Evolutionary conservation across 2,329 filamentous ascomycete genomes (phyloP).

Genomic region (Sclerotinia subarctica): DNA sequence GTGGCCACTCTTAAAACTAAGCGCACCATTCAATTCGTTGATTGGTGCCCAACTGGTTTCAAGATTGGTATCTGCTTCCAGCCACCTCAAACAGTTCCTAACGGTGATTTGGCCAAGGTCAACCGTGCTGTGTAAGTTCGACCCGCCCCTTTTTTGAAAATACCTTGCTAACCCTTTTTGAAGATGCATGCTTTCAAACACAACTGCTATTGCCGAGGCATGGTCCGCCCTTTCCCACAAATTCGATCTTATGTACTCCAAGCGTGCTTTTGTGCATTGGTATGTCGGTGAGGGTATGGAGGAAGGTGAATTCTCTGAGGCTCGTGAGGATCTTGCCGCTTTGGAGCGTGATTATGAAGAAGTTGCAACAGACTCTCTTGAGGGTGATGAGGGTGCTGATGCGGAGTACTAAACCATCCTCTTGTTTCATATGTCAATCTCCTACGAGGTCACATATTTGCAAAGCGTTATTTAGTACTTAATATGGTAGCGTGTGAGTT

Average conservation of each 20-base stretch:
- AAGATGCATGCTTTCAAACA: conserved; percentile 59
- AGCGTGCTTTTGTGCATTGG: conserved; percentile 69
- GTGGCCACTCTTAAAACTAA: conserved; percentile 62
- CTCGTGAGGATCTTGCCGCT: conserved; percentile 62
- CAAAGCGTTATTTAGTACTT: conserved; percentile 34
- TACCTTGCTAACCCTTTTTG: neutral
- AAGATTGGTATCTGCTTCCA: conserved; percentile 99
- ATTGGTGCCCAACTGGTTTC: conserved; percentile 99
- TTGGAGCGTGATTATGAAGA: conserved; percentile 65
- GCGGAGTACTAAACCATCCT: conserved; percentile 48
- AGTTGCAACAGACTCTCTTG: conserved; percentile 54
- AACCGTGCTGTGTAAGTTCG: conserved; percentile 89
- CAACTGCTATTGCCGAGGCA: conserved; percentile 63
- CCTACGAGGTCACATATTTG: conserved; percentile 35
- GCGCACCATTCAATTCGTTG: conserved; percentile 76
- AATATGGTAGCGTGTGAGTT: conserved; percentile 34
- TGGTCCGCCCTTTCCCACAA: conserved; percentile 64
- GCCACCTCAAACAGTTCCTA: conserved; percentile 76
- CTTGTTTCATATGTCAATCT: conserved; percentile 32
- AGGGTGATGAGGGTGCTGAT: conserved; percentile 56
- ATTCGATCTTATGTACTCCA: conserved; percentile 68
- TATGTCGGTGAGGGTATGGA: conserved; percentile 70
- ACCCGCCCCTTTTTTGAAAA: conserved; percentile 25
- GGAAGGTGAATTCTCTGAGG: conserved; percentile 65
- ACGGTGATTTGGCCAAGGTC: conserved; percentile 85